A percentile compares a stretch with the other conserved stretches of the same genome.
Conservation (phyloP, 306 rosid species). For the Quercus ilex region DNA sequence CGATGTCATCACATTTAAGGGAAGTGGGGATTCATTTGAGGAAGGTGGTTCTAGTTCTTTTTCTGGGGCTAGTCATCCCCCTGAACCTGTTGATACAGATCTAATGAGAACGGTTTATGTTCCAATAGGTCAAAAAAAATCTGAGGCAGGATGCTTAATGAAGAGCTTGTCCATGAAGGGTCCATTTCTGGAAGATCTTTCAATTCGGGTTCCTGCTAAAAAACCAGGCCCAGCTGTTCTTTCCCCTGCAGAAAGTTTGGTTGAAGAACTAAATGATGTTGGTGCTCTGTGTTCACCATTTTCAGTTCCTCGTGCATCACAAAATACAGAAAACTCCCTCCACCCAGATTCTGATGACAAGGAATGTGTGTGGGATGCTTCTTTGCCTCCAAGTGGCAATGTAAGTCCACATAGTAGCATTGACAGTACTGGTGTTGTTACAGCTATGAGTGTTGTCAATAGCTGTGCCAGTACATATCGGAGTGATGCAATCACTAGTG, state of each 20-base stretch:
- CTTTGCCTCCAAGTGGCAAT: slow-evolving; percentile 98
- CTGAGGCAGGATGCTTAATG: slow-evolving; percentile 70
- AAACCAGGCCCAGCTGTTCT: slow-evolving; percentile 50
- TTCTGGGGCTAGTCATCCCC: slow-evolving; percentile 98
- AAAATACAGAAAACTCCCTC: slow-evolving; percentile 57
- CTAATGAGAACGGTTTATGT: slow-evolving; percentile 77
- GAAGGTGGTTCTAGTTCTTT: slow-evolving; percentile 70
- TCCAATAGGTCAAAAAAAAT: slow-evolving; percentile 70
- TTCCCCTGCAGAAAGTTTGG: slow-evolving; percentile 62
- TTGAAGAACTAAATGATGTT: slow-evolving; percentile 55
- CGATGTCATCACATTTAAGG: slow-evolving; percentile 52
- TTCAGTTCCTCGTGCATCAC: slow-evolving; percentile 59
- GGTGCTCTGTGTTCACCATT: slow-evolving; percentile 53
- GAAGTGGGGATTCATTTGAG: slow-evolving; percentile 48
- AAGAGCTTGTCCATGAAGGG: slow-evolving; percentile 80
- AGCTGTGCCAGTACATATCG: slow-evolving; percentile 89
- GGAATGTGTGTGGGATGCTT: slow-evolving; percentile 99
- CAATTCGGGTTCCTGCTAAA: slow-evolving; percentile 62
- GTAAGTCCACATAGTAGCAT: slow-evolving; percentile 97
- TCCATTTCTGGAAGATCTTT: slow-evolving; percentile 81
- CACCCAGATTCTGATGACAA: slow-evolving; percentile 86
- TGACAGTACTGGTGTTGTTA: slow-evolving; percentile 84
- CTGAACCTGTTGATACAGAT: slow-evolving; percentile 93
- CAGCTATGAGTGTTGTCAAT: slow-evolving; percentile 88
- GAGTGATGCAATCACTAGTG: slow-evolving; percentile 77